Conservation (phyloP, 164 flowering plant species). For the Cinnamomum micranthum region DNA sequence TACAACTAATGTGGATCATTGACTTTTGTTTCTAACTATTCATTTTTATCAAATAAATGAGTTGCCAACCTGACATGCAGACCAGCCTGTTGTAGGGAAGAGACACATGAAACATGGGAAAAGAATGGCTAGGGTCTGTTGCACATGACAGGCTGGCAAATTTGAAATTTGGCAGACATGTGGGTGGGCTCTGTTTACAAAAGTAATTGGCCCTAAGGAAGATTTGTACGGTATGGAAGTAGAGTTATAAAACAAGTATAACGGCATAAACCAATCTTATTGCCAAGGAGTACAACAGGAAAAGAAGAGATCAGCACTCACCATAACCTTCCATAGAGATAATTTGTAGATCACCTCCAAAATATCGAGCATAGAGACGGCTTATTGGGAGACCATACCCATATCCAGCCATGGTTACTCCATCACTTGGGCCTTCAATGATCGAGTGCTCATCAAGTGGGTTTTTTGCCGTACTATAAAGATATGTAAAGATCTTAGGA, state of each 20-base stretch:
- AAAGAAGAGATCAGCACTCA: conserved; percentile 26
- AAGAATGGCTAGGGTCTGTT: no score
- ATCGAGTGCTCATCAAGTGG: conserved; percentile 62
- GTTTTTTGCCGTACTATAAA: conserved; percentile 89
- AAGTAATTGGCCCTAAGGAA: no score
- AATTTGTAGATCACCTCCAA: conserved; percentile 95
- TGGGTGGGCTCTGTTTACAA: no score
- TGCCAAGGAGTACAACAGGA: not conserved
- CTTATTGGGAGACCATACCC: conserved; percentile 98
- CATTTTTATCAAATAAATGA: not conserved
- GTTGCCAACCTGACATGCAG: not conserved
- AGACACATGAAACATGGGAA: not conserved
- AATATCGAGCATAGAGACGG: conserved; percentile 93
- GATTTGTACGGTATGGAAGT: no score
- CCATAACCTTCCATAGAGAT: conserved; percentile 99
- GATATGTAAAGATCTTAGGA: conserved; percentile 86
- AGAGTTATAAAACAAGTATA: no score
- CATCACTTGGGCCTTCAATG: conserved; percentile 39
- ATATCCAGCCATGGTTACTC: conserved; percentile 90
- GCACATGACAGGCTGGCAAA: not conserved
- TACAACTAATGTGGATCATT: not conserved
- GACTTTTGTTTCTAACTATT: no score
- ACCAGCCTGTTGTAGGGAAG: not conserved
- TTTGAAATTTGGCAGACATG: not conserved
- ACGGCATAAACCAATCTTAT: no score